Percentiles rank a stretch among this genome's conserved stretches.
phyloP scores from a whole-genome alignment of 2,329 filamentous ascomycete genomes.

The Metarhizium sp. region DNA sequence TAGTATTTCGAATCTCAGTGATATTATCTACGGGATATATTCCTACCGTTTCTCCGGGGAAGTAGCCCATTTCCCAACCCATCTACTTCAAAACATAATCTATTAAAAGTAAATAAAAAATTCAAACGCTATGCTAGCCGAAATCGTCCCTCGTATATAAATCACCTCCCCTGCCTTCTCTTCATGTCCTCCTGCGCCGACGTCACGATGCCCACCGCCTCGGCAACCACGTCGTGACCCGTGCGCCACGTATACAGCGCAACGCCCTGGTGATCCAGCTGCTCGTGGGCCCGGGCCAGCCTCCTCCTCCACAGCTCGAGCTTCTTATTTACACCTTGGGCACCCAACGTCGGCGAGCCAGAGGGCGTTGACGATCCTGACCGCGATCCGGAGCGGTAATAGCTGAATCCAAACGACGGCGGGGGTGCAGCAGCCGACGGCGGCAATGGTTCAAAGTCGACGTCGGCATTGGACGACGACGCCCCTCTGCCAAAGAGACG shows the following conservation, averaged over 20 bases:
- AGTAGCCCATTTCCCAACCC: no score
- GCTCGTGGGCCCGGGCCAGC: slow-evolving; percentile 54
- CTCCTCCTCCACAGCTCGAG: slow-evolving; percentile 63
- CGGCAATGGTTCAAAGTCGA: slow-evolving; percentile 31
- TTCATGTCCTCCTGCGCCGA: slow-evolving; percentile 38
- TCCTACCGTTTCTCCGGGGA: no score
- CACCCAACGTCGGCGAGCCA: slow-evolving; percentile 23
- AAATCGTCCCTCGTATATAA: not conserved
- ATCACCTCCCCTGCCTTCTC: not conserved
- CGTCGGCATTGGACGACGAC: slow-evolving; percentile 26
- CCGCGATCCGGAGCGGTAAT: slow-evolving; percentile 17
- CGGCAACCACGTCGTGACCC: slow-evolving; percentile 58
- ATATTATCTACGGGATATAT: no score
- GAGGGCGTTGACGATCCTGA: slow-evolving; percentile 24
- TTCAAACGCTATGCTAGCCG: not conserved
- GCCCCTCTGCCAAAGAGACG: slow-evolving; percentile 20
- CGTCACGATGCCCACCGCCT: slow-evolving; percentile 56
- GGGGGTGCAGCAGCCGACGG: slow-evolving; percentile 17
- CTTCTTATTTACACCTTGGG: slow-evolving; percentile 49
- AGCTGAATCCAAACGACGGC: slow-evolving; percentile 10
- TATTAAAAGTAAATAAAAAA: not conserved
- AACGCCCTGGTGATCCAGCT: slow-evolving; percentile 56
- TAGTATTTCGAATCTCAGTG: no score
- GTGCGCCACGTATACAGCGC: slow-evolving; percentile 63
- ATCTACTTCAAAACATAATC: no score